Evolutionary conservation across 306 rosid species (phyloP).

Genomic region (Purshia tridentata): DNA sequence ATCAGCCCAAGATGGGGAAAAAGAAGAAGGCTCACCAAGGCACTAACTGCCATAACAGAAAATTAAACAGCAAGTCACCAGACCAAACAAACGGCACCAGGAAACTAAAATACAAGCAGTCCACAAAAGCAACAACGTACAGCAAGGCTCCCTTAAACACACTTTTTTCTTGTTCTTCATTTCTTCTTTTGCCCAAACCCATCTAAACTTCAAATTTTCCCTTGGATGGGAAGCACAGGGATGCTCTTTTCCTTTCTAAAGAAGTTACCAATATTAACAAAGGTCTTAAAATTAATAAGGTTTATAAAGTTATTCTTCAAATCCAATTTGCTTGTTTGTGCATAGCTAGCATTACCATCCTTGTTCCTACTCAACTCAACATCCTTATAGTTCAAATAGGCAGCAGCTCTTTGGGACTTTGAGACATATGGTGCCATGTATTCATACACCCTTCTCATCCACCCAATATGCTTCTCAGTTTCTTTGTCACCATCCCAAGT

Average conservation of each 20-base stretch:
- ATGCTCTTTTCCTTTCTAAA: conserved; percentile 31
- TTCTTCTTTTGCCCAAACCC: background rate
- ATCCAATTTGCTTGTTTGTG: conserved; percentile 41
- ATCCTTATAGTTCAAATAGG: conserved; percentile 69
- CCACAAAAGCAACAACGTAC: background rate
- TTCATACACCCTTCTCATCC: conserved; percentile 55
- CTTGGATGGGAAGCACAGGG: background rate
- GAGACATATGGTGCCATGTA: conserved; percentile 71
- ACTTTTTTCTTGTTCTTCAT: too few relatives aligned
- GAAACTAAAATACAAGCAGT: background rate
- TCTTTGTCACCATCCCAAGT: conserved; percentile 43
- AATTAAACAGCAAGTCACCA: background rate
- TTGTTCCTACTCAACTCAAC: conserved; percentile 63
- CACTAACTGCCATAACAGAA: too few relatives aligned
- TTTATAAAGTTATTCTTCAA: conserved; percentile 15
- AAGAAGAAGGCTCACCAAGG: too few relatives aligned
- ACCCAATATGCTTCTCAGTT: conserved; percentile 35
- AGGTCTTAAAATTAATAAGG: conserved; percentile 20
- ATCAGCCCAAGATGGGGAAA: too few relatives aligned
- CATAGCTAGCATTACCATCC: conserved; percentile 31
- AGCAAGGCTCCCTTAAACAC: too few relatives aligned
- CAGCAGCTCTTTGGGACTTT: conserved; percentile 53
- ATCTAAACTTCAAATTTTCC: background rate
- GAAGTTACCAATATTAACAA: conserved; percentile 25
- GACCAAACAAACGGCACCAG: background rate